Percentiles rank a stretch among this genome's conserved stretches.
phyloP scores from a whole-genome alignment of 257 asterid genomes.

The Penstemon barbatus region DNA sequence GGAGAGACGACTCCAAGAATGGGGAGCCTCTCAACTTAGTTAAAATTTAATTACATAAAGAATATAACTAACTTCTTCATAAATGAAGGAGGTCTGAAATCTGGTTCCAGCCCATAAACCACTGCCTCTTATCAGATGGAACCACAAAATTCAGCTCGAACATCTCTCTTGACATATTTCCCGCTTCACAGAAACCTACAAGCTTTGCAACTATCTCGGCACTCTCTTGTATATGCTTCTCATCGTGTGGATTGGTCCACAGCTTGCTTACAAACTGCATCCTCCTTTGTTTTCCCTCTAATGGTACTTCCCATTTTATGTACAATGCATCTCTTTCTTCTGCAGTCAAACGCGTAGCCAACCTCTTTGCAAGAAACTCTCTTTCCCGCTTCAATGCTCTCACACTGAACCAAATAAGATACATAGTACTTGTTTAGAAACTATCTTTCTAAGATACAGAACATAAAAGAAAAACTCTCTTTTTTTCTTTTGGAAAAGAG shows the following conservation, averaged over 20 bases:
- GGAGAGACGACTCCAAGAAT: slow-evolving; percentile 37
- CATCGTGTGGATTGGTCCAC: slow-evolving; percentile 76
- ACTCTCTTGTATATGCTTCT: slow-evolving; percentile 70
- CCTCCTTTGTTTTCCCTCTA: slow-evolving; percentile 82
- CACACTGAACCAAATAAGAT: slow-evolving; percentile 42
- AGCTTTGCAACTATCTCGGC: slow-evolving; percentile 89
- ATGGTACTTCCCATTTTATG: slow-evolving; percentile 85
- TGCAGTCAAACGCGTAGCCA: slow-evolving; percentile 61
- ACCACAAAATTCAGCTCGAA: slow-evolving; percentile 83
- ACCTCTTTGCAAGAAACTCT: slow-evolving; percentile 84
- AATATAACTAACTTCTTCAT: slow-evolving; percentile 36
- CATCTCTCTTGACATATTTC: slow-evolving; percentile 86
- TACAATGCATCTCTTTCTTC: slow-evolving; percentile 84
- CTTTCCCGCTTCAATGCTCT: slow-evolving; percentile 81
- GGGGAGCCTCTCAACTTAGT: slow-evolving; percentile 37
- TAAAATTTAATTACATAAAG: slow-evolving; percentile 37
- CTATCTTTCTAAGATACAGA: background rate
- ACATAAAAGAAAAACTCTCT: no score
- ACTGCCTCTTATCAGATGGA: slow-evolving; percentile 80
- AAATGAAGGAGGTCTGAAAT: slow-evolving; percentile 76
- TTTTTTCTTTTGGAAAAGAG: background rate
- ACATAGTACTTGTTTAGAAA: background rate
- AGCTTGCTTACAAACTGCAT: slow-evolving; percentile 79
- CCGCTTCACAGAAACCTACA: slow-evolving; percentile 76
- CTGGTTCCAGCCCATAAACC: slow-evolving; percentile 91